A percentile compares a stretch with the other conserved stretches of the same genome.
Evolutionary conservation across 2,329 filamentous ascomycete species (phyloP).

Genomic region (Talaromyces pinophilus): DNA sequence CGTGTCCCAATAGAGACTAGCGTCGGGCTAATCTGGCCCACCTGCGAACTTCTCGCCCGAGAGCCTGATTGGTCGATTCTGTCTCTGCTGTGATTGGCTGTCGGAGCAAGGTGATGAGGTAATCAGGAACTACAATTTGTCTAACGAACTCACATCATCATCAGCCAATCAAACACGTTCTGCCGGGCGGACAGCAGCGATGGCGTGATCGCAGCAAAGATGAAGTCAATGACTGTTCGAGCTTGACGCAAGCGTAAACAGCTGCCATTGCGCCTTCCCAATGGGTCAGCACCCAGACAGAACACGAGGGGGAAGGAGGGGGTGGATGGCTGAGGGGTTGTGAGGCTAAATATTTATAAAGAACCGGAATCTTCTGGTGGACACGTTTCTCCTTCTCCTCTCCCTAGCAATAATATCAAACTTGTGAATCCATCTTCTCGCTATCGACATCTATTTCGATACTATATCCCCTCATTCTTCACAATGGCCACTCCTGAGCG

Average conservation of each 20-base stretch:
- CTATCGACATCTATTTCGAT: background rate
- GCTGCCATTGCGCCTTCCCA: background rate
- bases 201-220: slow-evolving; percentile 39
- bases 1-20: background rate
- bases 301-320: slow-evolving; percentile 23
- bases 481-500: slow-evolving; percentile 45
- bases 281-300: background rate
- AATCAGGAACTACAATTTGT: slow-evolving; percentile 3
- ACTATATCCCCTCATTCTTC: background rate
- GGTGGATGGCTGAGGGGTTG: background rate
- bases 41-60: slow-evolving; percentile 10
- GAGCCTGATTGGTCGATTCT: background rate
- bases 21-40: background rate
- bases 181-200: slow-evolving; percentile 35
- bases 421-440: background rate
- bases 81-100: background rate
- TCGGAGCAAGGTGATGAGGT: background rate
- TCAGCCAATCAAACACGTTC: slow-evolving; percentile 33
- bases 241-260: slow-evolving; percentile 8
- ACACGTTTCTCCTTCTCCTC: slow-evolving; percentile 12
- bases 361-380: slow-evolving; percentile 23
- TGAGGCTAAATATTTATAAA: background rate
- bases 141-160: slow-evolving; percentile 4
- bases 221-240: background rate
- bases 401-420: background rate